Base-by-base conservation (phyloP, 164 flowering plant genomes). In the Malania oleifera region DNA sequence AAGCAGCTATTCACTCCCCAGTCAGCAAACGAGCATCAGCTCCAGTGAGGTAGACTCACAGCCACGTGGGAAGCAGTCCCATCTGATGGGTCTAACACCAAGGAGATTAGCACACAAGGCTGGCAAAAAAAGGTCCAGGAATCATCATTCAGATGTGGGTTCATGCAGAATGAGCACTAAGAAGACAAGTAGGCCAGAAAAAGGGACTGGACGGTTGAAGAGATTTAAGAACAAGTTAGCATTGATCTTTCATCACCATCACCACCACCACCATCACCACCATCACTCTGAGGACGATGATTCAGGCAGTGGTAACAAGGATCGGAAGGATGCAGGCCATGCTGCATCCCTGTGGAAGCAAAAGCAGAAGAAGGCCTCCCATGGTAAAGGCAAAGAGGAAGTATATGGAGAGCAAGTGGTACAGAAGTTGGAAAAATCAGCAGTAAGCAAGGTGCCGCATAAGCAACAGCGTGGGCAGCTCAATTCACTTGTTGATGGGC, bases 171-270 rank as follows among this genome's bases (percentile, higher is more conserved):
- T 11, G 43, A 25, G 50, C 6, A 46, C 50, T 45, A 29, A 64
- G 13, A 37, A 34, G 4, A 10, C 23, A 3, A 11, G 18, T 23
- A 23, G 31, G 22, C 29, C 19, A 0, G 56, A 38, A 53, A 68
- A 59, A 43, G 50, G 59, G 27, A 59, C 54, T 7, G 84, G 84
- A 56, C 51, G 75, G 50, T 35, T 77, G 26, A 70, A 63, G 61
- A 77, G 72, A 51, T 45, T 80, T 9, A 82, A 80, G 69, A 62
- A 86, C 67, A 79, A 75, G 73, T 66, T 83, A 17, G 85, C 75
- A 4, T 47, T 77, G 38, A 67, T 83, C 55, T 82, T 82, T 52
- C 89, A 85, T 54, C 87, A 82, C 18, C 87, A 85, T 35, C 84
- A 78, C 20, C 83, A 81, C 56, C 87, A 83, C 58, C 87, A 80